Conservation (phyloP, 805 yeast species). For the Saturnispora gosingensis region DNA sequence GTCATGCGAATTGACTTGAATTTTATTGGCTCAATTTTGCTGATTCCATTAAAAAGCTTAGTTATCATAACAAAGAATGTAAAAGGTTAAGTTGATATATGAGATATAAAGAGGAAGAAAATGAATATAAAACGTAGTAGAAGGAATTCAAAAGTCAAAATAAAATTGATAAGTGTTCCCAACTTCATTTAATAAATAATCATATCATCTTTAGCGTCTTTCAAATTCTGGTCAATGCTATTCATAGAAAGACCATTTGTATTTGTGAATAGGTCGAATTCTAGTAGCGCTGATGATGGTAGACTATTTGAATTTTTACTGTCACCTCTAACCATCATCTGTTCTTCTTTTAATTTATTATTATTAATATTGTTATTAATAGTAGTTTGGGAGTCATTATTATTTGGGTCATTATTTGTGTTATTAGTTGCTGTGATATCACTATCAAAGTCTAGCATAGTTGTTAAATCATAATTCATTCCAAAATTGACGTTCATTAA, state of each 20-base stretch:
- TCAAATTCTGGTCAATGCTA: not conserved
- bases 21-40: not conserved
- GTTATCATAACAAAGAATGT: not conserved
- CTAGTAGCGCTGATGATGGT: constrained; percentile 1
- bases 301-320: not conserved
- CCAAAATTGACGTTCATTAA: constrained; percentile 2
- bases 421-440: not conserved
- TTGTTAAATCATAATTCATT: constrained; percentile 7
- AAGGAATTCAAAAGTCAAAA: not conserved
- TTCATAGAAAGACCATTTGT: not conserved
- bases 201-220: constrained; percentile 5
- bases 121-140: not conserved
- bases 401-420: not conserved
- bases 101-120: not conserved
- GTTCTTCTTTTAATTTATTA: constrained; percentile 1
- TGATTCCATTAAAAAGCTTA: not conserved
- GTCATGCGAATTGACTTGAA: not conserved
- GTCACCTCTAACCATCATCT: constrained; percentile 1
- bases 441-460: constrained; percentile 4
- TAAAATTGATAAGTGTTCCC: not conserved
- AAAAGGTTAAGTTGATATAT: not conserved
- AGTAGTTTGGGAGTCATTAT: not conserved
- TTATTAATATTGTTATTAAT: not conserved
- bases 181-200: constrained; percentile 1
- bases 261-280: constrained; percentile 4